phyloP scores from a whole-genome alignment of 2,329 filamentous ascomycete species.

The Ophiostoma sp. region DNA sequence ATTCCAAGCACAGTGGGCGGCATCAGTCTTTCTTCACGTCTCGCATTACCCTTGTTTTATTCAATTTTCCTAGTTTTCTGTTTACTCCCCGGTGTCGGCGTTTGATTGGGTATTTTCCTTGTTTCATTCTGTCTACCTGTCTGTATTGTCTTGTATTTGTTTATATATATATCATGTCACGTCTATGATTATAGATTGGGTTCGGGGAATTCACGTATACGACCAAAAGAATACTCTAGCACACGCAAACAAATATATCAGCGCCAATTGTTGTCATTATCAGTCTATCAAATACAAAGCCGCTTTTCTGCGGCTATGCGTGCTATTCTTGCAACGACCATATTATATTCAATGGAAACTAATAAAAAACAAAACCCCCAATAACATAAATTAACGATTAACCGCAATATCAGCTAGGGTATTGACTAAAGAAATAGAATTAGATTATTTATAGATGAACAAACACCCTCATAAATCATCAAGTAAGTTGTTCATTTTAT shows the following conservation, averaged over 20 bases:
- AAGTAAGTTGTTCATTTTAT: no score
- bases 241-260: slow-evolving; percentile 12
- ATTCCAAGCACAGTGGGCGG: background rate
- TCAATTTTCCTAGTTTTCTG: background rate
- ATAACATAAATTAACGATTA: no score
- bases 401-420: no score
- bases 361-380: no score
- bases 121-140: background rate
- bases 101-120: background rate
- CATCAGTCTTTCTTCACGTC: background rate
- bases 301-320: background rate
- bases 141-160: slow-evolving; percentile 4
- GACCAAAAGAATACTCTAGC: slow-evolving; percentile 19
- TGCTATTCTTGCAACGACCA: no score
- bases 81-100: slow-evolving; percentile 1
- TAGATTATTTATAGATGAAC: no score
- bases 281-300: no score
- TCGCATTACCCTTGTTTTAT: background rate
- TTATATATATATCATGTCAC: slow-evolving; percentile 9
- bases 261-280: background rate
- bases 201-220: slow-evolving; percentile 19
- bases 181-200: slow-evolving; percentile 4
- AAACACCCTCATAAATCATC: no score
- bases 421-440: no score
- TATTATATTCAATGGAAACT: no score